Evolutionary conservation across 202 grass and related monocot species (phyloP).

Genomic region (Setaria italica): DNA sequence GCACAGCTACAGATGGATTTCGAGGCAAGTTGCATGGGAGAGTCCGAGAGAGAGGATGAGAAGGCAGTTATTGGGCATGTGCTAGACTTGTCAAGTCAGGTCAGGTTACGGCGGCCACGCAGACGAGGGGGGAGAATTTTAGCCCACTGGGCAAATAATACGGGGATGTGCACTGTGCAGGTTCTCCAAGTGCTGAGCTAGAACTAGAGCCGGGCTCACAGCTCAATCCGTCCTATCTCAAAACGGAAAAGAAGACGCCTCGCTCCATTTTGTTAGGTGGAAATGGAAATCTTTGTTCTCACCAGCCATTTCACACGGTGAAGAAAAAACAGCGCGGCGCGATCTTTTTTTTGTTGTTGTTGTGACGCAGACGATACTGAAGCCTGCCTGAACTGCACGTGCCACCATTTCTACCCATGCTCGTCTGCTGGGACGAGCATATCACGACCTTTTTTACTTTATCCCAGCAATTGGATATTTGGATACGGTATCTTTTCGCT

Average conservation of each 20-base stretch:
- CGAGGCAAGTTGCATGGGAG: constrained; percentile 1
- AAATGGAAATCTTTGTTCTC: neutral
- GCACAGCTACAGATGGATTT: neutral
- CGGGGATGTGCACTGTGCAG: neutral
- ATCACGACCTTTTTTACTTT: neutral
- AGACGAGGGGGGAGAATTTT: neutral
- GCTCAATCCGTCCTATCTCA: neutral
- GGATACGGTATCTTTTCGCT: neutral
- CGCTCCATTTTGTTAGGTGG: neutral
- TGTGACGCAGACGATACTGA: neutral
- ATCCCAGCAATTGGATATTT: neutral
- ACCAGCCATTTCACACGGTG: neutral
- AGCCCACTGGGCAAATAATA: neutral
- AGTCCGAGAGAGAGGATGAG: neutral
- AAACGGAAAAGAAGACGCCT: neutral
- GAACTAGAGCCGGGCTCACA: too few species aligned
- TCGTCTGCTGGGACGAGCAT: constrained; percentile 4
- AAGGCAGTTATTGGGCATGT: neutral
- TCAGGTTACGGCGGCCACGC: neutral
- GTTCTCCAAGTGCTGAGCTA: too few species aligned
- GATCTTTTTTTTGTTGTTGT: neutral
- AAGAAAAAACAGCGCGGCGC: neutral
- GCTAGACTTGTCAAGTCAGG: neutral
- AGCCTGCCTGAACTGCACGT: neutral
- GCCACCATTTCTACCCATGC: neutral